Conservation (phyloP, 2,329 filamentous ascomycete species). For the Leptographium flavum region DNA sequence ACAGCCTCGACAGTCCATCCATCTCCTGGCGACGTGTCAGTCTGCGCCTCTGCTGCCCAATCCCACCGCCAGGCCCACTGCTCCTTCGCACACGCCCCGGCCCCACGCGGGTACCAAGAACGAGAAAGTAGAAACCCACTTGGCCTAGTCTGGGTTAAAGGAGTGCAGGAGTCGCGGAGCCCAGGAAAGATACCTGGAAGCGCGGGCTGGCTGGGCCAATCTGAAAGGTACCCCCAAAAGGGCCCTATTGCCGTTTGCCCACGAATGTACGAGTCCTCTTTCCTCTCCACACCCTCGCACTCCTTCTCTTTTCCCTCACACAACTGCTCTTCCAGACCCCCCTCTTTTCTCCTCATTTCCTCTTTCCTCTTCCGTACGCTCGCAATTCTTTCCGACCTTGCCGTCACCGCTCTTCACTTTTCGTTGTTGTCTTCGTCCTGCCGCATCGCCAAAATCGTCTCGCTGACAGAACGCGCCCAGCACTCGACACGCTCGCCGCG, state of each 20-base stretch:
- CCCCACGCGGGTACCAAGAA: not conserved
- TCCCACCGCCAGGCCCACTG: not conserved
- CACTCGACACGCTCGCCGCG: not conserved
- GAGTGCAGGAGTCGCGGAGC: too few species aligned
- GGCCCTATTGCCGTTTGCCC: conserved; percentile 1
- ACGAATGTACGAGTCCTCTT: conserved; percentile 1
- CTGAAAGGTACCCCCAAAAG: conserved; percentile 6
- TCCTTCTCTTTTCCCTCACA: not conserved
- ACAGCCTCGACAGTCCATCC: not conserved
- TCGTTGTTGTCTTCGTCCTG: not conserved
- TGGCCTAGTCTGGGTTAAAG: not conserved
- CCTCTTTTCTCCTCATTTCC: conserved; percentile 2
- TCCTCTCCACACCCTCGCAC: not conserved
- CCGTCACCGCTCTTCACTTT: not conserved
- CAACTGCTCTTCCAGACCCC: not conserved
- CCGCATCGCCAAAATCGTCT: not conserved
- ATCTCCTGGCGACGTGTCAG: conserved; percentile 13
- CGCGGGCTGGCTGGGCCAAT: conserved; percentile 4
- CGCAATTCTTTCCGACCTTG: not conserved
- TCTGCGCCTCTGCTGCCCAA: conserved; percentile 10
- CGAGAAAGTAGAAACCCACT: not conserved
- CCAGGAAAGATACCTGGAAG: not conserved
- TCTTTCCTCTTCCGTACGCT: conserved; percentile 2
- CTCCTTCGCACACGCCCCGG: conserved; percentile 1
- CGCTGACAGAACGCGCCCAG: not conserved